Percentiles rank a stretch among this genome's conserved stretches.
Conservation (phyloP, 1,139 yeast species). For the Yamadazyma jaroonii region DNA sequence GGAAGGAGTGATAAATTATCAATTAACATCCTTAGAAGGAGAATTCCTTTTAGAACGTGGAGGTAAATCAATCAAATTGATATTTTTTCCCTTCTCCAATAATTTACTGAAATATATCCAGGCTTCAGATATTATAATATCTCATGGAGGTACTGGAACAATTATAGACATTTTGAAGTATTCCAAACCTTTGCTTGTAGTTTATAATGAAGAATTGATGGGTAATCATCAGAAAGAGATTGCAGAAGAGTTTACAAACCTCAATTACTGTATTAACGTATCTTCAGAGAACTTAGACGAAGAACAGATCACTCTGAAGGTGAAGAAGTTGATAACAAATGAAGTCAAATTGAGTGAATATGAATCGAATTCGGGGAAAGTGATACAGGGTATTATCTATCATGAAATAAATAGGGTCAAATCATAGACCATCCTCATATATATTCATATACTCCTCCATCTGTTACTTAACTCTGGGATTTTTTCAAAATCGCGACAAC, state of each 20-base stretch:
- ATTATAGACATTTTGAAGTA: slow-evolving; percentile 71
- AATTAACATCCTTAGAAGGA: slow-evolving; percentile 10
- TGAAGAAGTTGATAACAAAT: background rate
- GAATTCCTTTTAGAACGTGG: background rate
- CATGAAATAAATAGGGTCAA: background rate
- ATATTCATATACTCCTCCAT: background rate
- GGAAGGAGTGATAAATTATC: slow-evolving; percentile 5
- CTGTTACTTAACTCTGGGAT: background rate
- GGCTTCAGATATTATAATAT: slow-evolving; percentile 56
- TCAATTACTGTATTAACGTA: slow-evolving; percentile 7
- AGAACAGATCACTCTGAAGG: background rate
- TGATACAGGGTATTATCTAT: slow-evolving; percentile 1
- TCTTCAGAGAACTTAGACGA: background rate
- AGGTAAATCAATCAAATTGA: background rate
- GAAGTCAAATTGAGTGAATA: background rate
- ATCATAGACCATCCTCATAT: background rate
- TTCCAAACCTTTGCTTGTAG: slow-evolving; percentile 59
- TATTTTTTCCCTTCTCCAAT: slow-evolving; percentile 48
- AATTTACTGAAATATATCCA: slow-evolving; percentile 38
- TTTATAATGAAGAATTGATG: slow-evolving; percentile 69
- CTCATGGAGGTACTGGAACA: slow-evolving; percentile 96
- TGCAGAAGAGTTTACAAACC: slow-evolving; percentile 35
- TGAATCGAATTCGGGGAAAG: background rate
- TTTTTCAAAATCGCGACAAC: background rate
- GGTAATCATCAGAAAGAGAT: slow-evolving; percentile 86